Evolutionary conservation across 106 monocot species (phyloP).

Genomic region (Dendrobium officinale): DNA sequence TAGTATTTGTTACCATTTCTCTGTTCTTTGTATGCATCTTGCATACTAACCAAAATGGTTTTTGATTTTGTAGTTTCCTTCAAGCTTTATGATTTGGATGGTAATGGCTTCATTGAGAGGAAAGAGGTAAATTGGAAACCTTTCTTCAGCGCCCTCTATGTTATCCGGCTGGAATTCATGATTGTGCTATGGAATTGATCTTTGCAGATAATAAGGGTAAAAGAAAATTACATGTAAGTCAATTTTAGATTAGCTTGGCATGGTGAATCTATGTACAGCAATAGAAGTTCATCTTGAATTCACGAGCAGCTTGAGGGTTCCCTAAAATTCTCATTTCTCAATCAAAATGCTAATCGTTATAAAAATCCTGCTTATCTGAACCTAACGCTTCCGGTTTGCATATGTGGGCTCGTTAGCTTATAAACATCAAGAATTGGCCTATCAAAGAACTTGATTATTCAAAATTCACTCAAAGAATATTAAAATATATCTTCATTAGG

Average conservation of each 20-base stretch:
- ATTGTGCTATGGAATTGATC: not conserved
- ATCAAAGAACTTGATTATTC: no score
- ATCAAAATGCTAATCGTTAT: not conserved
- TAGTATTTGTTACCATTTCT: slow-evolving; percentile 3
- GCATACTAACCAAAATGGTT: not conserved
- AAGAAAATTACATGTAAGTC: not conserved
- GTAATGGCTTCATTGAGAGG: slow-evolving; percentile 74
- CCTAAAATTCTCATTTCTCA: not conserved
- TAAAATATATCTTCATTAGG: no score
- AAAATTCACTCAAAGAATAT: no score
- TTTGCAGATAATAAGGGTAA: not conserved
- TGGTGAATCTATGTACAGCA: not conserved
- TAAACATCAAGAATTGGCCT: no score
- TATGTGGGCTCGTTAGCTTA: no score
- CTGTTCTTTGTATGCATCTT: not conserved
- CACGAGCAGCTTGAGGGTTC: no score
- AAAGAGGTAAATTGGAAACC: slow-evolving; percentile 48
- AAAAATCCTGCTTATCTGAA: not conserved
- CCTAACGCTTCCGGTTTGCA: not conserved
- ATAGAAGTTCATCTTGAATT: not conserved
- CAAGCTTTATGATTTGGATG: slow-evolving; percentile 82
- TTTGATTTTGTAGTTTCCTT: slow-evolving; percentile 67
- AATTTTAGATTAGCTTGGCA: not conserved
- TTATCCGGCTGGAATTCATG: not conserved
- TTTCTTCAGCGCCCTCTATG: not conserved